Conservation (phyloP, 257 asterid genomes). For the Vinca minor region DNA sequence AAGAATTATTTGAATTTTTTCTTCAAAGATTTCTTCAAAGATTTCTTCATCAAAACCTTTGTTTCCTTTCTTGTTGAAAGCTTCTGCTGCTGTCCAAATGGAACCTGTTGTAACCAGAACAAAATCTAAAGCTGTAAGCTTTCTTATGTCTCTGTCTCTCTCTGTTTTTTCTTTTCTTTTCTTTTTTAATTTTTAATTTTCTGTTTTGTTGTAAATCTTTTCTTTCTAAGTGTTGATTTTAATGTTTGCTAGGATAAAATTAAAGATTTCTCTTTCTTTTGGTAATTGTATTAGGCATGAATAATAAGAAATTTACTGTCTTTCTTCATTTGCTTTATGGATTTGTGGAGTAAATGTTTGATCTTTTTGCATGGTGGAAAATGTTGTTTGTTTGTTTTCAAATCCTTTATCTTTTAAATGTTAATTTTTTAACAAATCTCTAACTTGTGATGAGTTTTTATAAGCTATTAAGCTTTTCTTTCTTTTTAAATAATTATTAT, state of each 20-base stretch:
- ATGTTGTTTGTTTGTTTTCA: background rate
- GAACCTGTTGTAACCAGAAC: constrained; percentile 28
- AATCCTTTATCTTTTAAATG: background rate
- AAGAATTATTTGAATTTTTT: too few relatives aligned
- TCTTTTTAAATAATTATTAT: too few relatives aligned
- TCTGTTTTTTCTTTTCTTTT: background rate
- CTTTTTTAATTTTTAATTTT: background rate
- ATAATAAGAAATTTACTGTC: background rate
- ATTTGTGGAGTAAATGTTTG: background rate
- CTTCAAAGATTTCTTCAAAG: constrained; percentile 33
- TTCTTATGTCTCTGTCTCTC: background rate
- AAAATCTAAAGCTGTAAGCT: constrained; percentile 30
- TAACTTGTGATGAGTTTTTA: background rate
- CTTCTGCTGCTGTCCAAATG: constrained; percentile 32
- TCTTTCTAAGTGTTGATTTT: background rate
- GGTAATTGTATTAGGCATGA: background rate
- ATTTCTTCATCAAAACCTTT: constrained; percentile 42
- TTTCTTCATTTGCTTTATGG: background rate
- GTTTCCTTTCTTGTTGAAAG: constrained; percentile 27
- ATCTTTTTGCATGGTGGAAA: background rate
- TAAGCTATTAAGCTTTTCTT: background rate
- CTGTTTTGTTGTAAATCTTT: too few relatives aligned
- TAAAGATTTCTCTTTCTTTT: background rate
- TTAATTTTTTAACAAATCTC: background rate
- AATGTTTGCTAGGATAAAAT: background rate